Conservation (phyloP, 163 green algal genomes). For the Scenedesmus sp. region DNA sequence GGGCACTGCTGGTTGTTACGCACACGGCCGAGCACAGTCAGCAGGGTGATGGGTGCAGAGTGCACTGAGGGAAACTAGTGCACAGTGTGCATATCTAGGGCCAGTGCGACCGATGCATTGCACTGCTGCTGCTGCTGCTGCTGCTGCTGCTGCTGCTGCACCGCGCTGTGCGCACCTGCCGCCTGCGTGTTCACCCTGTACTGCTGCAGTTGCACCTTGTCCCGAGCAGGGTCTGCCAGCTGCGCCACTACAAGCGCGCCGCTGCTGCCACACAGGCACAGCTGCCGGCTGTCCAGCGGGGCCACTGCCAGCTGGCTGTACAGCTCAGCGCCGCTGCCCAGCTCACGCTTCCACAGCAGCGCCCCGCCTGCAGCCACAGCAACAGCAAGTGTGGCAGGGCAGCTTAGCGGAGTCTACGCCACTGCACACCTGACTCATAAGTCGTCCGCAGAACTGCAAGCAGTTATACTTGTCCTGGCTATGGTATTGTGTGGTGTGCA, state of each 20-base stretch:
- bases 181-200: constrained; percentile 53
- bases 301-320: constrained; percentile 56
- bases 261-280: constrained; percentile 69
- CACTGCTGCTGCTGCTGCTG: background rate
- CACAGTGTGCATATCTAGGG: too few species aligned
- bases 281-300: constrained; percentile 71
- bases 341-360: constrained; percentile 75
- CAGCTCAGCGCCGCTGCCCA: constrained; percentile 54
- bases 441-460: too few species aligned
- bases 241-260: constrained; percentile 74
- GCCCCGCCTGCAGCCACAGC: constrained; percentile 55
- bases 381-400: background rate
- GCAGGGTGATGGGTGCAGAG: background rate
- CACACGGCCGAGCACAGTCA: background rate
- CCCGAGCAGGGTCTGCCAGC: constrained; percentile 54
- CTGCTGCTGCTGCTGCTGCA: background rate
- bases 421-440: too few species aligned
- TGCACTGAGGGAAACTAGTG: background rate
- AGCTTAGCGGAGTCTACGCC: background rate
- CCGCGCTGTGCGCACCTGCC: background rate
- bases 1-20: background rate
- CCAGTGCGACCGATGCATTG: background rate
- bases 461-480: too few species aligned
- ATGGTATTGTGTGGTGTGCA: too few species aligned
- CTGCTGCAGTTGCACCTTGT: constrained; percentile 55